phyloP scores from a whole-genome alignment of 306 rosid species.

The Sphenostylis stenocarpa region DNA sequence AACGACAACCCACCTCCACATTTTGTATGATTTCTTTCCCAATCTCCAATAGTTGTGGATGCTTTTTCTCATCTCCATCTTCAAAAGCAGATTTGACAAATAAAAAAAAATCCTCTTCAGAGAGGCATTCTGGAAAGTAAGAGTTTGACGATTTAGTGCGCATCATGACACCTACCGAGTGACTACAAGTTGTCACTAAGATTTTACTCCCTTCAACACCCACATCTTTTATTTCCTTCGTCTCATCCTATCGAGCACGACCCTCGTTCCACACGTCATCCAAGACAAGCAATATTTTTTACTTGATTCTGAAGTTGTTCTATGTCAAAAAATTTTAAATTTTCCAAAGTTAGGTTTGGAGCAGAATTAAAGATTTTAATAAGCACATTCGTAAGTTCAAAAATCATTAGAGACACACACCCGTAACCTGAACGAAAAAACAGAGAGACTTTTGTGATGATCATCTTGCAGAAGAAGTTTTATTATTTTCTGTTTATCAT shows the following conservation, averaged over 20 bases:
- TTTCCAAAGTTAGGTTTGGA: not conserved
- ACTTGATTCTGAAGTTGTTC: not conserved
- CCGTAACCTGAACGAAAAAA: not conserved
- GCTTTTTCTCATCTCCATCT: not conserved
- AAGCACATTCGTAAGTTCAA: not conserved
- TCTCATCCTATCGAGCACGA: not conserved
- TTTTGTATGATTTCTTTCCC: not conserved
- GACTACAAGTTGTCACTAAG: not conserved
- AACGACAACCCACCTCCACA: not conserved
- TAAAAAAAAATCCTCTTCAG: not conserved
- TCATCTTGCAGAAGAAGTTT: not conserved
- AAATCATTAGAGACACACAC: not conserved
- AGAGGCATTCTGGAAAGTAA: not conserved
- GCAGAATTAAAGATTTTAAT: not conserved
- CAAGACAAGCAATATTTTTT: not conserved
- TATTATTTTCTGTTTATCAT: not conserved
- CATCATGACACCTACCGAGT: not conserved
- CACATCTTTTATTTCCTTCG: not conserved
- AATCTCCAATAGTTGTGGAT: not conserved
- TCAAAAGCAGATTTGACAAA: slow-evolving; percentile 36
- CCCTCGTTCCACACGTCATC: not conserved
- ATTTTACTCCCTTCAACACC: not conserved
- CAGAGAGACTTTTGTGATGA: not conserved
- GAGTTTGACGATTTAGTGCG: not conserved
- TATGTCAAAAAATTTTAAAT: not conserved